Evolutionary conservation across 2,329 filamentous ascomycete genomes (phyloP).

Genomic region (Hymenoscyphus fructigenus): DNA sequence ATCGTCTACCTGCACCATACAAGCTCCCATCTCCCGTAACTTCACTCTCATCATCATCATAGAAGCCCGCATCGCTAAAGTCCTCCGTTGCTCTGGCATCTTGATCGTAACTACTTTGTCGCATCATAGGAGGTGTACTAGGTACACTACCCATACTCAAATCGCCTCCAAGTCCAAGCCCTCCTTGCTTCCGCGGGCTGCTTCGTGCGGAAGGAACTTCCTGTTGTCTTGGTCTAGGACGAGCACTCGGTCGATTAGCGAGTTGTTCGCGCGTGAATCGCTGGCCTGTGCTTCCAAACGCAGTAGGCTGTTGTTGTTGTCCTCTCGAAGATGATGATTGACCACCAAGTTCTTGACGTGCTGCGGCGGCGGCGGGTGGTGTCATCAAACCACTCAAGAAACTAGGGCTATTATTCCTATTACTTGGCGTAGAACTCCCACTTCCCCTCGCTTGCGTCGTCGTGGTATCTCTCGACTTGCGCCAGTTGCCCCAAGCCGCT

Average conservation of each 20-base stretch:
- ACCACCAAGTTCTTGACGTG: constrained; percentile 12
- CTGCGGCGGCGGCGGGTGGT: constrained; percentile 66
- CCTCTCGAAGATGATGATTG: neutral
- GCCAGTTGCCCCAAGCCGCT: constrained; percentile 98
- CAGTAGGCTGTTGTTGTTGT: constrained; percentile 50
- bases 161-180: neutral
- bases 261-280: constrained; percentile 54
- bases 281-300: constrained; percentile 60
- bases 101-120: constrained; percentile 56
- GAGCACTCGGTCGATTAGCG: constrained; percentile 38
- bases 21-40: constrained; percentile 18
- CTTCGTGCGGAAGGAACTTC: constrained; percentile 35
- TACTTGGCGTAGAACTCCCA: constrained; percentile 29
- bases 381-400: constrained; percentile 82
- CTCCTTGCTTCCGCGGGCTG: constrained; percentile 43
- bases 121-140: constrained; percentile 61
- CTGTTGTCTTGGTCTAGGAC: constrained; percentile 39
- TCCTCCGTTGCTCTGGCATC: constrained; percentile 59
- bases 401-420: constrained; percentile 40
- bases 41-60: constrained; percentile 37
- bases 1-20: neutral
- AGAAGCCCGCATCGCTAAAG: constrained; percentile 38
- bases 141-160: constrained; percentile 34
- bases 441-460: constrained; percentile 28
- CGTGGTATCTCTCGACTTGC: constrained; percentile 53